phyloP scores from a whole-genome alignment of 331 rosid species.

The Pyracantha coccinea region DNA sequence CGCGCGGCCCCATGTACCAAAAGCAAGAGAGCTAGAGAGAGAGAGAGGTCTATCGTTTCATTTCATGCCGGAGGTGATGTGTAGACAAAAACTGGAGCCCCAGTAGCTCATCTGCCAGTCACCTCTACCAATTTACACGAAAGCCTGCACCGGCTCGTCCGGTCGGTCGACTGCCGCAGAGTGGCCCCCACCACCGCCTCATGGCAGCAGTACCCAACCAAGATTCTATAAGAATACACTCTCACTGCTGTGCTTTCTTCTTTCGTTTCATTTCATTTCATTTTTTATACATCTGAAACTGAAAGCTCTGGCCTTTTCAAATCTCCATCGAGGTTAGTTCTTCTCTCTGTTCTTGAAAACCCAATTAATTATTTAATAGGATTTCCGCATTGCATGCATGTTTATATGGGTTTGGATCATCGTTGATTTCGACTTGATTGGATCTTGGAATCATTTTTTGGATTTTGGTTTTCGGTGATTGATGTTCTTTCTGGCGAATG shows the following conservation, averaged over 20 bases:
- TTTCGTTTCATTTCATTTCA: neutral
- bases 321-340: constrained; percentile 2
- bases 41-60: too few species aligned
- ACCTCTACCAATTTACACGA: neutral
- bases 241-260: neutral
- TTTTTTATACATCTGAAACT: neutral
- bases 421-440: neutral
- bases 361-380: neutral
- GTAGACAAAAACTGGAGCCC: neutral
- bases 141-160: neutral
- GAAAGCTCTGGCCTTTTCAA: neutral
- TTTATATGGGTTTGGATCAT: neutral
- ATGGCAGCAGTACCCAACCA: neutral
- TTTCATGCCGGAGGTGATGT: neutral
- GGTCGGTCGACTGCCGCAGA: constrained; percentile 2
- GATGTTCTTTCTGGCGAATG: neutral
- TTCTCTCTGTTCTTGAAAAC: neutral
- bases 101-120: neutral
- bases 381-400: constrained; percentile 11
- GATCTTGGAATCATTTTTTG: neutral
- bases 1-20: neutral
- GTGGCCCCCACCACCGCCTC: constrained; percentile 14
- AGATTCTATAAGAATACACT: constrained; percentile 3
- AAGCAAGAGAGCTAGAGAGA: too few species aligned
- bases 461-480: neutral